These are phyloP conservation scores for Exophiala mesophila DNA, from an alignment of 2,329 filamentous ascomycete genomes.

Conservation along the genomic window DNA sequence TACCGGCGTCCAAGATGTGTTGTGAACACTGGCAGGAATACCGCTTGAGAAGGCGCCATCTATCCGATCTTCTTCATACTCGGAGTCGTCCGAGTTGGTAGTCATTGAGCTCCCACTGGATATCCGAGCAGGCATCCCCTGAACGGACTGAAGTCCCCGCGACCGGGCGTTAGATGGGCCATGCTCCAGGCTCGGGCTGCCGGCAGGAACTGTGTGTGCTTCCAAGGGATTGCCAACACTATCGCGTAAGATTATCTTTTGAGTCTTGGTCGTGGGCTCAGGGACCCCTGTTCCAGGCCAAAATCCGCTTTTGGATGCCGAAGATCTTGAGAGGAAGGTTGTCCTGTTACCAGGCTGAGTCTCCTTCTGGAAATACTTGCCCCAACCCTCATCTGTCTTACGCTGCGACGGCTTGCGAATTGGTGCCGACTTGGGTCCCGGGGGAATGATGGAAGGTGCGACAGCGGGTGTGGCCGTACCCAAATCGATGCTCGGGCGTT, in stretches of 20 bases:
- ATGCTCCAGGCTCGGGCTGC: slow-evolving; percentile 41
- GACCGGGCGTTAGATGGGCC: slow-evolving; percentile 28
- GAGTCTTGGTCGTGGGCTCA: slow-evolving; percentile 34
- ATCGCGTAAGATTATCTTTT: slow-evolving; percentile 30
- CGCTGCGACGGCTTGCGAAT: slow-evolving; percentile 30
- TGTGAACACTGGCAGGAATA: slow-evolving; percentile 27
- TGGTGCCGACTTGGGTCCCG: slow-evolving; percentile 2
- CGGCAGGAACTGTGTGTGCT: slow-evolving; percentile 38
- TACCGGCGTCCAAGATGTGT: slow-evolving; percentile 28
- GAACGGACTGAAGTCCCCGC: slow-evolving; percentile 33
- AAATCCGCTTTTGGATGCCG: slow-evolving; percentile 30
- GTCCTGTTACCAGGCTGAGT: slow-evolving; percentile 18
- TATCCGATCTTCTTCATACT: slow-evolving; percentile 27
- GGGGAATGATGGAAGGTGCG: slow-evolving; percentile 4
- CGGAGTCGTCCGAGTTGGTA: slow-evolving; percentile 31
- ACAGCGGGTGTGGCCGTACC: slow-evolving; percentile 22
- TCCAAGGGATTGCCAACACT: slow-evolving; percentile 32
- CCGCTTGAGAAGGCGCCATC: slow-evolving; percentile 30
- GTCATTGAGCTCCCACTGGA: slow-evolving; percentile 41
- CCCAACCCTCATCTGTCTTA: slow-evolving; percentile 45
- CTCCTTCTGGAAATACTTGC: slow-evolving; percentile 44
- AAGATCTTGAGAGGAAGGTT: slow-evolving; percentile 13
- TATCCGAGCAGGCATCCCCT: slow-evolving; percentile 40
- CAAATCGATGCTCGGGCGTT: slow-evolving; percentile 23
- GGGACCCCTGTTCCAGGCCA: slow-evolving; percentile 36